Conservation (phyloP, 306 rosid species). For the Gleditsia sinensis region DNA sequence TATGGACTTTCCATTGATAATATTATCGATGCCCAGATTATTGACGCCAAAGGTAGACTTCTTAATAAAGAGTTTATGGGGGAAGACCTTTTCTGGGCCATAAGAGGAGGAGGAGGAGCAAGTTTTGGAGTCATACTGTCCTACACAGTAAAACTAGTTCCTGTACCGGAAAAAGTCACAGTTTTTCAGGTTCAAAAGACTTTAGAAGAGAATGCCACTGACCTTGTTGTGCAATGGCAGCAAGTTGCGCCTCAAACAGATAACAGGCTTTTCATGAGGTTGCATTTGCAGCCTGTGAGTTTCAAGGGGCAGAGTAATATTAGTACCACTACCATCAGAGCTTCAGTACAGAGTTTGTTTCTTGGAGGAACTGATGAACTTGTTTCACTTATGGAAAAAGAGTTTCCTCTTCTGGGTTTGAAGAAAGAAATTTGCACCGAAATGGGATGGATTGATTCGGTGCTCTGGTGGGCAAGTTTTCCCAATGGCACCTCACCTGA, state of each 20-base stretch:
- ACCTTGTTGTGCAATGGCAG: slow-evolving; percentile 26
- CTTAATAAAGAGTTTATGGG: background rate
- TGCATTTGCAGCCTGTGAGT: background rate
- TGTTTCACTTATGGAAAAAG: background rate
- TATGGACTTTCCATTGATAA: slow-evolving; percentile 24
- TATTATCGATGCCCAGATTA: slow-evolving; percentile 10
- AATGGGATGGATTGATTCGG: background rate
- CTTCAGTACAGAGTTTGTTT: background rate
- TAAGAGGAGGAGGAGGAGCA: background rate
- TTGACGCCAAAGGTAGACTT: slow-evolving; percentile 24
- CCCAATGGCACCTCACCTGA: background rate
- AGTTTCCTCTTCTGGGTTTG: background rate
- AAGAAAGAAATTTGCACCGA: background rate
- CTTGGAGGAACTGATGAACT: background rate
- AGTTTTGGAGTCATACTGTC: slow-evolving; percentile 33
- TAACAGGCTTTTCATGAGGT: slow-evolving; percentile 21
- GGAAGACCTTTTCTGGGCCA: background rate
- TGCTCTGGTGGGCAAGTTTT: background rate
- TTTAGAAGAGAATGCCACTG: background rate
- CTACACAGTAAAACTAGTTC: slow-evolving; percentile 5
- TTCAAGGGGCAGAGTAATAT: background rate
- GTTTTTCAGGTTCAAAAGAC: background rate
- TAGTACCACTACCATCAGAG: background rate
- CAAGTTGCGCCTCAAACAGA: slow-evolving; percentile 25
- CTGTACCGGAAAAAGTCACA: background rate